Conservation (phyloP, 805 yeast genomes). For the Starmera amethionina region DNA sequence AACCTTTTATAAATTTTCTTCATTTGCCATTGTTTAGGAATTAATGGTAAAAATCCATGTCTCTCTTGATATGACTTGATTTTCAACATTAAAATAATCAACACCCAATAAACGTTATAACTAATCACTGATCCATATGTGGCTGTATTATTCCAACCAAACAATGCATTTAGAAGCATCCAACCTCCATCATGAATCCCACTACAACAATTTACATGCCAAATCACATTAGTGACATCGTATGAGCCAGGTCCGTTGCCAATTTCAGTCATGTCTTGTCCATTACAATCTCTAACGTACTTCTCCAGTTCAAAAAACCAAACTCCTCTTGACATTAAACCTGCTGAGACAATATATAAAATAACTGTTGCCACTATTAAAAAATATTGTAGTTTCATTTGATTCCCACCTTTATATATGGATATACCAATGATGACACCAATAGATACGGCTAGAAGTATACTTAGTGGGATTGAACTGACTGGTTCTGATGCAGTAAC, state of each 20-base stretch:
- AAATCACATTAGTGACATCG: slow-evolving; percentile 64
- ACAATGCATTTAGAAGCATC: slow-evolving; percentile 82
- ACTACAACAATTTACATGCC: slow-evolving; percentile 95
- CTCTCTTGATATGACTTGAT: slow-evolving; percentile 44
- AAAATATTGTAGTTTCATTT: slow-evolving; percentile 66
- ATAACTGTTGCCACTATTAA: slow-evolving; percentile 71
- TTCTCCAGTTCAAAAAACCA: slow-evolving; percentile 82
- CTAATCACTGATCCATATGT: slow-evolving; percentile 80
- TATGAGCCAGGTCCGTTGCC: slow-evolving; percentile 94
- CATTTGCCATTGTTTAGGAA: slow-evolving; percentile 58
- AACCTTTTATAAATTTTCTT: slow-evolving; percentile 36
- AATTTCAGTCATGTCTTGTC: slow-evolving; percentile 75
- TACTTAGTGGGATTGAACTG: slow-evolving; percentile 55
- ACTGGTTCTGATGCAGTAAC: slow-evolving; percentile 68
- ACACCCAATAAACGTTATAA: slow-evolving; percentile 65
- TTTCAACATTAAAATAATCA: slow-evolving; percentile 34
- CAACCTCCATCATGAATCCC: slow-evolving; percentile 86
- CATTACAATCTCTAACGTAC: slow-evolving; percentile 64
- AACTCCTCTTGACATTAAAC: slow-evolving; percentile 77
- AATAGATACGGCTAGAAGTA: slow-evolving; percentile 43
- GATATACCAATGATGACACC: slow-evolving; percentile 59
- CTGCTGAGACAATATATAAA: slow-evolving; percentile 79
- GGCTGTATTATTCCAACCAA: slow-evolving; percentile 94
- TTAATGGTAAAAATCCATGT: slow-evolving; percentile 46
- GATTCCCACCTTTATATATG: slow-evolving; percentile 72